Conservation (phyloP, 2,329 filamentous ascomycete species). For the Monosporascus cannonballus region DNA sequence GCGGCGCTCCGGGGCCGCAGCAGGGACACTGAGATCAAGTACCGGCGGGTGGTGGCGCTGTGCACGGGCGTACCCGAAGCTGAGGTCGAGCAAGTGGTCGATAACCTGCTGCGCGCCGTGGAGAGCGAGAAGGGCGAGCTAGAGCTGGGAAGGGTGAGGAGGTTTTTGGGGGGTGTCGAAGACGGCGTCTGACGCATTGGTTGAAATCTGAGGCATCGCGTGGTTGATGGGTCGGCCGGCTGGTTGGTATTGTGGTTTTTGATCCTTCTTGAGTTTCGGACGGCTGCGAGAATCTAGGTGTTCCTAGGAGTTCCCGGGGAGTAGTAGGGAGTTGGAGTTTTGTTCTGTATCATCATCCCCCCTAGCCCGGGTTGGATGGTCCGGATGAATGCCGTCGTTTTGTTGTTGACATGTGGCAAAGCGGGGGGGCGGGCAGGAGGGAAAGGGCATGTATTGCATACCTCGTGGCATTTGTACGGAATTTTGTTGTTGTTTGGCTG, state of each 20-base stretch:
- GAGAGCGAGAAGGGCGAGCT: slow-evolving; percentile 78
- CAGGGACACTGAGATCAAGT: slow-evolving; percentile 79
- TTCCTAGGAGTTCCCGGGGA: too few relatives aligned
- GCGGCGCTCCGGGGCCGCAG: slow-evolving; percentile 70
- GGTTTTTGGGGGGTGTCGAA: slow-evolving; percentile 76
- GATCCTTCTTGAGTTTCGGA: too few relatives aligned
- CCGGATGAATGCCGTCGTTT: too few relatives aligned
- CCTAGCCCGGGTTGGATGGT: too few relatives aligned
- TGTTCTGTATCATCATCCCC: too few relatives aligned
- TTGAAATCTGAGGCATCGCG: slow-evolving; percentile 2
- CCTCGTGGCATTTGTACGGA: too few relatives aligned
- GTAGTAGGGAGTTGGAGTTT: too few relatives aligned
- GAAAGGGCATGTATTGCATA: too few relatives aligned
- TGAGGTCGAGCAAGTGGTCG: slow-evolving; percentile 74
- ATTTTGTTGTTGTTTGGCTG: too few relatives aligned
- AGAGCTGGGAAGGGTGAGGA: slow-evolving; percentile 68
- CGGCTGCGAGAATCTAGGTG: too few relatives aligned
- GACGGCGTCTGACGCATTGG: slow-evolving; percentile 40
- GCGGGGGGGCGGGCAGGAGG: too few relatives aligned
- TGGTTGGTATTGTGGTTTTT: not conserved
- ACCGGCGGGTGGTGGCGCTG: slow-evolving; percentile 78
- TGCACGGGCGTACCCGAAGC: slow-evolving; percentile 76
- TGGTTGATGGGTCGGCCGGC: slow-evolving; percentile 2
- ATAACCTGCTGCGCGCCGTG: slow-evolving; percentile 75
- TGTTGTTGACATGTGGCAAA: too few relatives aligned